A percentile compares a stretch with the other conserved stretches of the same genome.
These are phyloP conservation scores for Eremothecium gossypii DNA, from an alignment of 1,139 yeast genomes.

Conservation along the genomic window DNA sequence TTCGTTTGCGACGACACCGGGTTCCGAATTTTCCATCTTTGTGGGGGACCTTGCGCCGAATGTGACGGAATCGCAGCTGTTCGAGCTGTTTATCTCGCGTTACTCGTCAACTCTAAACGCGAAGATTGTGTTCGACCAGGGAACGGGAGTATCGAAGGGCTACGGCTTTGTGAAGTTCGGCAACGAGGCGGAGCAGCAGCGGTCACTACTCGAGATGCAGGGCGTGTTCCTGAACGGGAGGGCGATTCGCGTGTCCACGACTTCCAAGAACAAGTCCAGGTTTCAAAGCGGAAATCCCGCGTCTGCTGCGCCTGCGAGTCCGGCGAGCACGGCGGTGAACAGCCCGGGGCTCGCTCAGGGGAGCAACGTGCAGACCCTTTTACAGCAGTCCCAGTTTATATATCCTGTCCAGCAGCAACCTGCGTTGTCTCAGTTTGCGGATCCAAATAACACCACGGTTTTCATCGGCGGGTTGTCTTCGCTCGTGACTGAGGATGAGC, in stretches of 20 bases:
- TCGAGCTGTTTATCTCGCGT: constrained; percentile 55
- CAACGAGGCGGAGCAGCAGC: constrained; percentile 51
- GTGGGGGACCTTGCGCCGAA: constrained; percentile 74
- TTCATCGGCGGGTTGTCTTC: constrained; percentile 84
- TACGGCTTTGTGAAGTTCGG: constrained; percentile 69
- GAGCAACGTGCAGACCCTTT: constrained; percentile 9
- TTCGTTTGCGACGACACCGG: constrained; percentile 43
- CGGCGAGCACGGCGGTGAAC: constrained; percentile 2
- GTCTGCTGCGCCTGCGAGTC: constrained; percentile 11
- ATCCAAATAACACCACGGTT: constrained; percentile 85
- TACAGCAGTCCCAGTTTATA: constrained; percentile 18
- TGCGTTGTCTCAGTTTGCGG: constrained; percentile 47
- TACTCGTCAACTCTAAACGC: constrained; percentile 59
- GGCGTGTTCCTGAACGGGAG: constrained; percentile 69
- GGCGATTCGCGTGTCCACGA: constrained; percentile 63
- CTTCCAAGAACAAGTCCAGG: constrained; percentile 32
- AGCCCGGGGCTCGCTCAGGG: constrained; percentile 3
- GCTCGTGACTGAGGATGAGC: constrained; percentile 66
- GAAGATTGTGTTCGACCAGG: constrained; percentile 67
- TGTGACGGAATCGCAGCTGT: constrained; percentile 59
- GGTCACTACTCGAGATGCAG: constrained; percentile 63
- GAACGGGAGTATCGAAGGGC: constrained; percentile 63
- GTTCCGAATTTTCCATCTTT: constrained; percentile 50
- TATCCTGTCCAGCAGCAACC: constrained; percentile 27
- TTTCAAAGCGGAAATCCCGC: constrained; percentile 6